Evolutionary conservation across 2,329 filamentous ascomycete species (phyloP), one percentile per base, ranked within the genome.

Genomic region (Pseudogymnoascus sp.): DNA sequence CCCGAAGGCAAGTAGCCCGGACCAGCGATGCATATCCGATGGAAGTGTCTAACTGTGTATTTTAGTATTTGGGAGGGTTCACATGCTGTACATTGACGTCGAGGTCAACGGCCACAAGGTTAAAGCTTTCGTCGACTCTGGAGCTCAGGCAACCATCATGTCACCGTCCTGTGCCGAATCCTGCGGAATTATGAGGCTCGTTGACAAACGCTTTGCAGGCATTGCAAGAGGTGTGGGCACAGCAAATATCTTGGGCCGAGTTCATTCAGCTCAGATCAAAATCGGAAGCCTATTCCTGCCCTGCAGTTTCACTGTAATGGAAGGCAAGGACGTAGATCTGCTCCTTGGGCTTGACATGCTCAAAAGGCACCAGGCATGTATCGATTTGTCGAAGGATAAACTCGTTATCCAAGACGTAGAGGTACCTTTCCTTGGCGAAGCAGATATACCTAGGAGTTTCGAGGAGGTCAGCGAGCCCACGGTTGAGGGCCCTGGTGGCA

Each of bases 251-350:
- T 87, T 99, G 19, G 95, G 95, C 33, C 90, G 95, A 61, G 95
- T 99, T 3, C 95, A 99, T 75, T 91, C 91, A 22, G 95, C 95
- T 8, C 91, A 93, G 75, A 96, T 99, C 76, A 93, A 91, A 76
- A 95, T 99, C 69, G 95, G 93, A 61, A 86, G 84, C 43, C 84
- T 93, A 66, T 92, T 91, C 73, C 81, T 99, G 69, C 89, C 93
- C 2, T 98, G 93, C 78, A 95, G 92, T 65, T 99, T 99, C 75
- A 99, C 95, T 2, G 95, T 99, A 72, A 99, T 99, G 95, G 95
- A 99, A 78, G 95, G 95, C 67, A 99, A 98, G 77, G 87, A 91
- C 61, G 95, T 99, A 24, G 95, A 98, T 74, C 81, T 99, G 16
- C 83, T 99, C 2, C 84, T 99, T 11, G 95, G 95, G 3, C 79